A percentile compares a stretch with the other conserved stretches of the same genome.
Conservation (phyloP, 148 eudicot species). For the Rhododendron molle region DNA sequence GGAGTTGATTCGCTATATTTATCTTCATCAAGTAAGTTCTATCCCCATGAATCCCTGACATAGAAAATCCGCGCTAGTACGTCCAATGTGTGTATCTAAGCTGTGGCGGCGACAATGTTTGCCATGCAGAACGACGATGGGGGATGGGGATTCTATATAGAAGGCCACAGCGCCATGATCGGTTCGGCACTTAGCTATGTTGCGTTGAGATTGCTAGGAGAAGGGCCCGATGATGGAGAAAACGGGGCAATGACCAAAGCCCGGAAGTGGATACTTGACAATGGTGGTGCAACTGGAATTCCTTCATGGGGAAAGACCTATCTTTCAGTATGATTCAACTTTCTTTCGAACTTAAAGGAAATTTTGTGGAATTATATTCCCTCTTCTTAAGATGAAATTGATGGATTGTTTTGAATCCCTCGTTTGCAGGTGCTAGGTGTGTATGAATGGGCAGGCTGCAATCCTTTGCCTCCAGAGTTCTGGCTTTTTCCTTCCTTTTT, state of each 20-base stretch:
- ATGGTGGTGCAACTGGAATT: slow-evolving; percentile 32
- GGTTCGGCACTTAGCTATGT: slow-evolving; percentile 29
- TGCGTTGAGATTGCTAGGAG: slow-evolving; percentile 25
- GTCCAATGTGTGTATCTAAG: neutral
- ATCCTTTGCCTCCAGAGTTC: slow-evolving; percentile 34
- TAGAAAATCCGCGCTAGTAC: neutral
- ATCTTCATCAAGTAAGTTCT: slow-evolving; percentile 28
- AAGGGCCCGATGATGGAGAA: slow-evolving; percentile 28
- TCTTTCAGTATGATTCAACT: slow-evolving; percentile 19
- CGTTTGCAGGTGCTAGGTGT: slow-evolving; percentile 29
- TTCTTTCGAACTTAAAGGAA: neutral
- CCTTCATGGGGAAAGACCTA: slow-evolving; percentile 40
- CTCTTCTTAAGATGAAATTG: neutral
- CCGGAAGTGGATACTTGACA: slow-evolving; percentile 34
- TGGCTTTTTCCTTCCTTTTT: slow-evolving; percentile 34
- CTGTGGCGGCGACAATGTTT: neutral
- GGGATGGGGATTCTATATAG: slow-evolving; percentile 35
- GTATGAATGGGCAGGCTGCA: slow-evolving; percentile 37
- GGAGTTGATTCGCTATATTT: slow-evolving; percentile 30
- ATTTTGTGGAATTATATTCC: neutral
- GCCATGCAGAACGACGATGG: slow-evolving; percentile 26
- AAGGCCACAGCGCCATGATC: slow-evolving; percentile 33
- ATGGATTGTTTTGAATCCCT: neutral
- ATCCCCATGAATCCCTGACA: neutral
- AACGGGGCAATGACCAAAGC: slow-evolving; percentile 22